phyloP scores from a whole-genome alignment of 2,329 filamentous ascomycete species.

The Pestalotiopsis sp. region DNA sequence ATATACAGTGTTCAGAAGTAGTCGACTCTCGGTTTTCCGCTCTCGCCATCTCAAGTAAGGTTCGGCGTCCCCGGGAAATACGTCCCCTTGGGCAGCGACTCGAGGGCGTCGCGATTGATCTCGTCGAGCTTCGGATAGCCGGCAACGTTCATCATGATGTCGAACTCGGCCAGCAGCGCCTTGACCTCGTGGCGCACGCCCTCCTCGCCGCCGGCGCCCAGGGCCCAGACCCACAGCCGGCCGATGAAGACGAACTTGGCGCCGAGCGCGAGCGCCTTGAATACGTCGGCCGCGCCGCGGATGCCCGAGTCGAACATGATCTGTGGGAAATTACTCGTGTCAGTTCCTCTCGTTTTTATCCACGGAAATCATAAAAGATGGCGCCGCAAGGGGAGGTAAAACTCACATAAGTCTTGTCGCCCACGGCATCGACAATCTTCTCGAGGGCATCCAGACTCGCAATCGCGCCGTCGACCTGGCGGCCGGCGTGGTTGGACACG shows the following conservation, averaged over 20 bases:
- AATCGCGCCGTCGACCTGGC: conserved; percentile 64
- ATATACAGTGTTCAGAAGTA: neutral
- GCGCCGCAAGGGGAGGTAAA: conserved; percentile 4
- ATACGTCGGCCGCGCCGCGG: conserved; percentile 57
- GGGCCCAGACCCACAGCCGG: conserved; percentile 61
- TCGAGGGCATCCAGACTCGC: conserved; percentile 63
- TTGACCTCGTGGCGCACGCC: conserved; percentile 66
- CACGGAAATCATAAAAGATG: conserved; percentile 27
- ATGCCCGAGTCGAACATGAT: conserved; percentile 66
- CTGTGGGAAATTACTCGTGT: conserved; percentile 22
- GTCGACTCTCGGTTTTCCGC: neutral
- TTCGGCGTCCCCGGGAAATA: conserved; percentile 29
- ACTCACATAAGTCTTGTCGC: conserved; percentile 32
- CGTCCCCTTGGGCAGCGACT: conserved; percentile 45
- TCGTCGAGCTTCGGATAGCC: conserved; percentile 56
- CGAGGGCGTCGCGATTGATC: conserved; percentile 47
- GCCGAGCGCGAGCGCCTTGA: conserved; percentile 63
- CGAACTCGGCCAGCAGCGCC: conserved; percentile 62
- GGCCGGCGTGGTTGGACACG: conserved; percentile 60
- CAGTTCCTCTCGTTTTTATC: too few relatives aligned
- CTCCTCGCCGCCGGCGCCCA: conserved; percentile 62
- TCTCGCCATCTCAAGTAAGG: neutral
- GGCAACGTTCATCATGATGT: conserved; percentile 63
- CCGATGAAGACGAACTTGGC: conserved; percentile 66
- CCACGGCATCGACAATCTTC: conserved; percentile 52